Base-by-base conservation (phyloP, 768 basidiomycete genomes). In the Zangia roseola region DNA sequence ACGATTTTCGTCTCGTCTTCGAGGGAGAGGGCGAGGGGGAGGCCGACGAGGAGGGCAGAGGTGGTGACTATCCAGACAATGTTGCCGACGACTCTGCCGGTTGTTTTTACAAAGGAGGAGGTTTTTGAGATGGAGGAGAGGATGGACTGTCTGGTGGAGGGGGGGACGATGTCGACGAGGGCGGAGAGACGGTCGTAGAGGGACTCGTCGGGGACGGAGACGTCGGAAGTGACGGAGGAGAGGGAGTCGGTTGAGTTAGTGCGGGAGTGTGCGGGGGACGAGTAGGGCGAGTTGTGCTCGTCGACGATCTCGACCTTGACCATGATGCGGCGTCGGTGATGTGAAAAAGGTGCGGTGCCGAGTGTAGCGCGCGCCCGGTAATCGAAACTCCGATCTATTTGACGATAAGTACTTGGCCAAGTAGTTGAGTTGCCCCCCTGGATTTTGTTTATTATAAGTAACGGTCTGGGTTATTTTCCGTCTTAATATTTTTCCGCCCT, bases 1-100 rank as follows among this genome's bases (percentile, higher is more conserved):
- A 93, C 86, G 49, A 95, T 81, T 71, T 94, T 93, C 45, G 91
- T 88, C 74, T 99, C 97, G 71, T 97, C 95, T 71, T 99, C 97
- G 59, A 98, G 77, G 52, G 84, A 87, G 58, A 98, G 78, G 5
- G 94, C 93, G 53, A 98, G 77, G 28, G 97, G 97, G 33, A 99
- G 76, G 13, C 91, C 97, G 42, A 99, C 87, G 56, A 99, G 82
- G 46, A 99, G 76, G 1, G 94, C 94, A 37, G 88, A 91, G 9
- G 95, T 98, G 46, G 91, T 94, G 64, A 97, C 75, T 53, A 97
- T 79, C 97, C 97, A 99, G 48, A 94, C 89, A 58, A 93, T 71
- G 67, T 88, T 94, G 13, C 97, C 95, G 28, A 84, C 80, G 43
- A 89, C 59, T 71, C 84, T 89, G 40, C 83, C 77, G 7, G 81